Percentiles rank a stretch among this genome's conserved stretches.
Evolutionary conservation across 2,329 filamentous ascomycete genomes (phyloP).

Genomic region (Truncatella angustata): DNA sequence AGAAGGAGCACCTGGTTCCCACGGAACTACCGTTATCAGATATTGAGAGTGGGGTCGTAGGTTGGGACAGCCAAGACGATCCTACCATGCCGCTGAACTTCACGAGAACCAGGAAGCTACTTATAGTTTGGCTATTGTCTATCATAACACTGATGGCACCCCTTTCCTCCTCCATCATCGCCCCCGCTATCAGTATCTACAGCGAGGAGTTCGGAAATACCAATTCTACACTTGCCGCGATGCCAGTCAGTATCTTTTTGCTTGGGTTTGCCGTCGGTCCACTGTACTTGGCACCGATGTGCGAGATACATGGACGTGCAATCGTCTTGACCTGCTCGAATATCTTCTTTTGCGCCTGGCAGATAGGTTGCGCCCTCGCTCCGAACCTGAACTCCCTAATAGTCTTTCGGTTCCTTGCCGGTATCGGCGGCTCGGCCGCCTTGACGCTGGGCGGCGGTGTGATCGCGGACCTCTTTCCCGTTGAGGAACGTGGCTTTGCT

Average conservation of each 20-base stretch:
- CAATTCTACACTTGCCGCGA: conserved; percentile 42
- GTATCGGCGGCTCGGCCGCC: conserved; percentile 55
- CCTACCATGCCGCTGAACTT: conserved; percentile 60
- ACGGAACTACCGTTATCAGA: conserved; percentile 45
- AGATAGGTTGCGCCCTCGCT: conserved; percentile 62
- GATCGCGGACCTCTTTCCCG: conserved; percentile 52
- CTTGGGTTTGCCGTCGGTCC: conserved; percentile 59
- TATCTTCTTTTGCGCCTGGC: conserved; percentile 59
- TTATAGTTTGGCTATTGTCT: conserved; percentile 53
- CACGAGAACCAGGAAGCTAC: conserved; percentile 53
- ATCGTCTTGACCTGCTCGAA: conserved; percentile 56
- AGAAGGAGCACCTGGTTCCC: conserved; percentile 30
- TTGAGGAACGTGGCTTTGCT: conserved; percentile 44
- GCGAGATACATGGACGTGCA: conserved; percentile 64
- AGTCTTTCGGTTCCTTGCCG: conserved; percentile 58
- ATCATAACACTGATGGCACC: conserved; percentile 65
- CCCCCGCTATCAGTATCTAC: conserved; percentile 44
- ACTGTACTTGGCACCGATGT: conserved; percentile 55
- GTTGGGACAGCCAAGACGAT: conserved; percentile 59
- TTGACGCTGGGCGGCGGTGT: conserved; percentile 55
- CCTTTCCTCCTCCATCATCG: conserved; percentile 61
- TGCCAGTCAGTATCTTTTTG: conserved; percentile 62
- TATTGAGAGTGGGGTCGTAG: conserved; percentile 52
- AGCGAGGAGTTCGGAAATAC: conserved; percentile 43
- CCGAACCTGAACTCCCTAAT: conserved; percentile 53